Evolutionary conservation across 306 rosid genomes (phyloP).

Genomic region (Lagenaria siceraria): DNA sequence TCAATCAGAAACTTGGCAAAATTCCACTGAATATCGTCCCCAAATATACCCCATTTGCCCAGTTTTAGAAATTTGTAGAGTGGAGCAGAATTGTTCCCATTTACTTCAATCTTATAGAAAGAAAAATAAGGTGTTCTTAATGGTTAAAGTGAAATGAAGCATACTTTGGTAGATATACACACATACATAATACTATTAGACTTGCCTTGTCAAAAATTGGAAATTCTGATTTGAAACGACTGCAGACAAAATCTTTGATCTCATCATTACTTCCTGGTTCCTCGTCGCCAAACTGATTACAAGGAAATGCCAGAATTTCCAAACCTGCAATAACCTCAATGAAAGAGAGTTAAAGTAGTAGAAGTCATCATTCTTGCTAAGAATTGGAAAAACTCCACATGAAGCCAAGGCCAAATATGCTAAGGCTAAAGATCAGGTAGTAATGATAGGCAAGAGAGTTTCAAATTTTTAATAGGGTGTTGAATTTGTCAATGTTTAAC

Average conservation of each 20-base stretch:
- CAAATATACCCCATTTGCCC: slow-evolving; percentile 70
- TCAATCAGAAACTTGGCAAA: slow-evolving; percentile 69
- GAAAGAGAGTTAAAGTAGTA: neutral
- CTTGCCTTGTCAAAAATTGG: slow-evolving; percentile 77
- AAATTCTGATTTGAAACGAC: slow-evolving; percentile 75
- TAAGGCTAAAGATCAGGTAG: neutral
- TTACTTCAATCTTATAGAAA: slow-evolving; percentile 59
- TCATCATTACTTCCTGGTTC: slow-evolving; percentile 83
- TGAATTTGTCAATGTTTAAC: neutral
- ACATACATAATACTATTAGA: neutral
- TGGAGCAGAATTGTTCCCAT: slow-evolving; percentile 55
- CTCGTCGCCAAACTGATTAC: slow-evolving; percentile 73
- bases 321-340: slow-evolving; percentile 32
- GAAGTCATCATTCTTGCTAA: neutral
- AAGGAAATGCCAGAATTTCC: slow-evolving; percentile 79
- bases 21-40: slow-evolving; percentile 84
- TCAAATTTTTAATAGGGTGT: neutral
- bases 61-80: slow-evolving; percentile 61
- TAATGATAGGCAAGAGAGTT: neutral
- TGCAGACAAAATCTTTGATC: slow-evolving; percentile 70
- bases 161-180: neutral
- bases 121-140: neutral
- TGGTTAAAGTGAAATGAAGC: neutral
- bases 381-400: neutral
- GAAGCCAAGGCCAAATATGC: neutral